A percentile compares a stretch with the other conserved stretches of the same genome.
Evolutionary conservation across 2,329 filamentous ascomycete species (phyloP).

Genomic region (Xylariaceae sp.): DNA sequence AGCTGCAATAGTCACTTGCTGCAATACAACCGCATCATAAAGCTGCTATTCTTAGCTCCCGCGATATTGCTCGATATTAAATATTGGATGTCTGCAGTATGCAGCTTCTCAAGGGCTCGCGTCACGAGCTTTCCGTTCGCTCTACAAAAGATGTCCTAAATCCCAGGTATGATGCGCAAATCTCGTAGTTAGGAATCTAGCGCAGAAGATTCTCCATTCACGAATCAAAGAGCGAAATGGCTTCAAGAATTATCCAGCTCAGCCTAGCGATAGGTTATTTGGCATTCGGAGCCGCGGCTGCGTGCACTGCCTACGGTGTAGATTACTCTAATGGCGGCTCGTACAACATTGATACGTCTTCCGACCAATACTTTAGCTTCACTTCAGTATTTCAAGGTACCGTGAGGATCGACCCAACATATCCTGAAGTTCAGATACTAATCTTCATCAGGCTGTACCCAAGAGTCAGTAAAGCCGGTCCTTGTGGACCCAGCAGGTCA

Average conservation of each 20-base stretch:
- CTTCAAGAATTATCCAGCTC: constrained; percentile 16
- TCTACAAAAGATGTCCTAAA: constrained; percentile 5
- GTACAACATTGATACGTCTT: constrained; percentile 47
- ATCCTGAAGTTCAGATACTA: constrained; percentile 4
- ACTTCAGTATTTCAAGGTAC: constrained; percentile 47
- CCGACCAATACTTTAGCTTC: constrained; percentile 47
- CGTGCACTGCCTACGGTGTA: constrained; percentile 45
- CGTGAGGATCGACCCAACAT: neutral
- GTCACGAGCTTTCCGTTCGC: neutral
- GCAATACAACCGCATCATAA: neutral
- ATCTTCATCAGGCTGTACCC: constrained; percentile 39
- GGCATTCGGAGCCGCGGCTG: constrained; percentile 27
- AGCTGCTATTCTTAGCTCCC: constrained; percentile 20
- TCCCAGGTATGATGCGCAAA: constrained; percentile 5
- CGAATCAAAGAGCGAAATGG: constrained; percentile 21
- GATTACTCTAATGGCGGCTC: constrained; percentile 47
- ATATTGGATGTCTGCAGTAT: neutral
- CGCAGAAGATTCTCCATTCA: neutral
- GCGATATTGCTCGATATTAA: constrained; percentile 12
- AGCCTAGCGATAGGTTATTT: constrained; percentile 25
- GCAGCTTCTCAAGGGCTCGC: neutral
- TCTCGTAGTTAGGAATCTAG: neutral
- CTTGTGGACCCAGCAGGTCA: constrained; percentile 42
- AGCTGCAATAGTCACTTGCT: constrained; percentile 9
- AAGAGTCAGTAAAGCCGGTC: constrained; percentile 44